Conservation (phyloP, 306 rosid genomes). For the Elaeagnus macrophylla region DNA sequence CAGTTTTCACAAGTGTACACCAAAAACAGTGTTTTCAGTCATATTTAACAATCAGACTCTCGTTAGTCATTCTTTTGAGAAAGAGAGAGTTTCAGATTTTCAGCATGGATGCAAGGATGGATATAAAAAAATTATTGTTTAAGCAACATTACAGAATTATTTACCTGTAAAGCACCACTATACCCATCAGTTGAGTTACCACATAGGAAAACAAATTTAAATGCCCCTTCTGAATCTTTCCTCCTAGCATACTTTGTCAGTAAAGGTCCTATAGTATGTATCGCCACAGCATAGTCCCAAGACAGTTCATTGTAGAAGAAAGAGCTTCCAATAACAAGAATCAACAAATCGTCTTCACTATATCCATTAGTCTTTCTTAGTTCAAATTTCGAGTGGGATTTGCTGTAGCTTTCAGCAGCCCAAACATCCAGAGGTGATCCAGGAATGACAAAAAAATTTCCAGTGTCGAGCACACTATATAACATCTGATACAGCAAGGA, state of each 20-base stretch:
- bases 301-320: constrained; percentile 59
- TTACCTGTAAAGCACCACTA: constrained; percentile 70
- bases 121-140: constrained; percentile 10
- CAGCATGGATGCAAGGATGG: constrained; percentile 4
- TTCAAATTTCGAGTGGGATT: constrained; percentile 53
- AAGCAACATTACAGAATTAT: constrained; percentile 17
- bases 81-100: constrained; percentile 4
- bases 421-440: constrained; percentile 89
- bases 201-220: constrained; percentile 79
- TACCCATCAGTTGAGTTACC: constrained; percentile 79
- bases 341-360: constrained; percentile 53
- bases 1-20: not conserved
- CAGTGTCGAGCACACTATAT: constrained; percentile 74
- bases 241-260: constrained; percentile 67
- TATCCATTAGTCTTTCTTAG: constrained; percentile 54
- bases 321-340: constrained; percentile 80
- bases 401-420: constrained; percentile 64
- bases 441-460: constrained; percentile 91
- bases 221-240: constrained; percentile 48
- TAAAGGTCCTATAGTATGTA: constrained; percentile 81
- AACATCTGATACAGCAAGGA: constrained; percentile 63
- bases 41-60: not conserved
- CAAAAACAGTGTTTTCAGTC: not conserved
- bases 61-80: not conserved
- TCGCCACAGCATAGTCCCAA: constrained; percentile 93